A percentile compares a stretch with the other conserved stretches of the same genome.
These are phyloP conservation scores for Phallus indusiatus DNA, from an alignment of 768 basidiomycete species.

Conservation along the genomic window DNA sequence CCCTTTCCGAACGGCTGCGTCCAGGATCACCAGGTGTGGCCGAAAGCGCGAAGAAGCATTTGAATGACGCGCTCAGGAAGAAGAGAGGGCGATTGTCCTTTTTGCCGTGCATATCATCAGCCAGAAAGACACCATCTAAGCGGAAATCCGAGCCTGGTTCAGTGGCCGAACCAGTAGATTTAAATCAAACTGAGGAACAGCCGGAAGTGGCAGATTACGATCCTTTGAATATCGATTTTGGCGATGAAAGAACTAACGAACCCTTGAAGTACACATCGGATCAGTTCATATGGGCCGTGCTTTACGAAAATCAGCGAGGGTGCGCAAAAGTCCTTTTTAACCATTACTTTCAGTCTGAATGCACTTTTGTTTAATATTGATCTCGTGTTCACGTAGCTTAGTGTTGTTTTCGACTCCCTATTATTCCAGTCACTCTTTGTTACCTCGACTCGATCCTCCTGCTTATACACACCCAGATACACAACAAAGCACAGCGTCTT, in stretches of 20 bases:
- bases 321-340: conserved; percentile 21
- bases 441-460: conserved; percentile 56
- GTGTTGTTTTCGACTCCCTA: conserved; percentile 64
- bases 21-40: not conserved
- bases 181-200: not conserved
- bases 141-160: not conserved
- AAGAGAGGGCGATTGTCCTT: not conserved
- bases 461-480: conserved; percentile 57
- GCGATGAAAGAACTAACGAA: not conserved
- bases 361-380: conserved; percentile 1
- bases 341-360: not conserved
- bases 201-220: not conserved
- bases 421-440: conserved; percentile 60
- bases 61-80: not conserved
- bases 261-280: conserved; percentile 25
- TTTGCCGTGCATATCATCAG: not conserved
- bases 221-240: conserved; percentile 1
- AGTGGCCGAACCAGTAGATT: not conserved
- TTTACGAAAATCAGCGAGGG: conserved; percentile 84
- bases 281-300: conserved; percentile 63
- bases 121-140: not conserved
- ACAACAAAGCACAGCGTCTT: conserved; percentile 16
- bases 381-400: conserved; percentile 27
- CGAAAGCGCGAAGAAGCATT: not conserved
- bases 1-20: conserved; percentile 3